These are phyloP conservation scores for Drechslerella dactyloides DNA, from an alignment of 2,329 filamentous ascomycete genomes.

Conservation along the genomic window DNA sequence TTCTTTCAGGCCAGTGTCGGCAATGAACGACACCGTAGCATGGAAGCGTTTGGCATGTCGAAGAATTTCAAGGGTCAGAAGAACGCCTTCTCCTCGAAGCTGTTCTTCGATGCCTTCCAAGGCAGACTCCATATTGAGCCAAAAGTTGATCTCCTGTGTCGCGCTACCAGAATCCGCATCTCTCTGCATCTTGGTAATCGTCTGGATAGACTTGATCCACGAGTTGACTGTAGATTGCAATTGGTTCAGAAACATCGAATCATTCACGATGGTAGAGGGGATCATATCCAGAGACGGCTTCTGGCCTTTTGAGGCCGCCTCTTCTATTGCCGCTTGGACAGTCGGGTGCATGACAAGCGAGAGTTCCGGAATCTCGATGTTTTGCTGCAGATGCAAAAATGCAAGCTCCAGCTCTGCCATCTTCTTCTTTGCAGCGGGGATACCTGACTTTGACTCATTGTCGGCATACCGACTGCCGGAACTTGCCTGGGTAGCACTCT, in stretches of 20 bases:
- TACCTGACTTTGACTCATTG: conserved; percentile 63
- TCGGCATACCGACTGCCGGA: conserved; percentile 67
- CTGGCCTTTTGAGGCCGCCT: conserved; percentile 70
- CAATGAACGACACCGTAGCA: conserved; percentile 93
- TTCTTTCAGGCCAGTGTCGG: conserved; percentile 94
- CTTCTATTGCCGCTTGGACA: conserved; percentile 82
- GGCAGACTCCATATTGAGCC: conserved; percentile 94
- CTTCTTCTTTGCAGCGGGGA: conserved; percentile 96
- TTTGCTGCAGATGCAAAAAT: conserved; percentile 90
- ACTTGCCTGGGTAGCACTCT: conserved; percentile 60
- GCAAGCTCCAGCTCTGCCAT: conserved; percentile 92
- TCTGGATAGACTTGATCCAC: conserved; percentile 99
- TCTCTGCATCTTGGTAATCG: conserved; percentile 90
- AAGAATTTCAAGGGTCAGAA: conserved; percentile 89
- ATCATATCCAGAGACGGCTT: conserved; percentile 81
- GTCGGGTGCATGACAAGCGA: conserved; percentile 85
- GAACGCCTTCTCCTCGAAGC: conserved; percentile 84
- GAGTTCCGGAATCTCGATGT: conserved; percentile 94
- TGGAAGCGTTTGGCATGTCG: conserved; percentile 98
- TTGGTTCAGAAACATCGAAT: conserved; percentile 90
- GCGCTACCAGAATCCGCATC: conserved; percentile 80
- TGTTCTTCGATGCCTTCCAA: conserved; percentile 90
- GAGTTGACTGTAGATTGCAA: conserved; percentile 91
- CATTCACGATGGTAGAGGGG: conserved; percentile 75
- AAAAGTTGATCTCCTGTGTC: conserved; percentile 98